Base-by-base conservation (phyloP, 2,329 filamentous ascomycete species). In the Apiospora saccharicola region DNA sequence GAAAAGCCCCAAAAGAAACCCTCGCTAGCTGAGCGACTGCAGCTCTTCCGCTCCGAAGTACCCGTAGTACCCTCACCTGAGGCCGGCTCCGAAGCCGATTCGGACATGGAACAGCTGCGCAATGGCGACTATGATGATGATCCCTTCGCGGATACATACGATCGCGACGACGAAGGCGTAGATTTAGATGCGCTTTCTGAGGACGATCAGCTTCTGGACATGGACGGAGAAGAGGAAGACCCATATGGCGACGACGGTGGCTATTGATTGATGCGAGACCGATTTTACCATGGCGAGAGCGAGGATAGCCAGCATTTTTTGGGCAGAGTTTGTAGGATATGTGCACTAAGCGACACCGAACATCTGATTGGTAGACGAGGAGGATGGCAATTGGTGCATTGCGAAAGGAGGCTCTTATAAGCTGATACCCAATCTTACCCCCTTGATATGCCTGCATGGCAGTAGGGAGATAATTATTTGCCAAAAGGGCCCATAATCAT, bases 31-130 rank as follows among this genome's bases (percentile, higher is more conserved):
- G 68, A 70, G n/a, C 47, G 68, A 30, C 46, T 70, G 46, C 47
- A 70, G 34, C 46, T 57, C 22, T 70, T 70, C 68, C 68, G 68
- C 30, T 70, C 68, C 7, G 46, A 70, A 51, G 68, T 70, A 4
- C 68, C 68, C n/a, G 30, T 26, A 4, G 47, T 47, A 7, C 47
- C 68, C 16, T 70, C 68, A 30, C 68, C 68, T n/a, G 47, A 57
- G n/a, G 19, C 68, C 6, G 68, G 47, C 47, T 70, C 68, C 3
- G 47, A 70, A 7, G 30, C 47, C 26, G 68, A 70, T 26, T 51
- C 46, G 30, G 68, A 70, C 14, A 70, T 70, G 68, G 68, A 30
- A 53, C 68, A 70, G 37, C 47, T 70, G 46, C 46, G 47, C 47
- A 57, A 57, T 16, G 47, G 46, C 12, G 68, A 57, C 34, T 53